Evolutionary conservation across 2,329 filamentous ascomycete species (phyloP).

Genomic region (Pezicula carpinea): DNA sequence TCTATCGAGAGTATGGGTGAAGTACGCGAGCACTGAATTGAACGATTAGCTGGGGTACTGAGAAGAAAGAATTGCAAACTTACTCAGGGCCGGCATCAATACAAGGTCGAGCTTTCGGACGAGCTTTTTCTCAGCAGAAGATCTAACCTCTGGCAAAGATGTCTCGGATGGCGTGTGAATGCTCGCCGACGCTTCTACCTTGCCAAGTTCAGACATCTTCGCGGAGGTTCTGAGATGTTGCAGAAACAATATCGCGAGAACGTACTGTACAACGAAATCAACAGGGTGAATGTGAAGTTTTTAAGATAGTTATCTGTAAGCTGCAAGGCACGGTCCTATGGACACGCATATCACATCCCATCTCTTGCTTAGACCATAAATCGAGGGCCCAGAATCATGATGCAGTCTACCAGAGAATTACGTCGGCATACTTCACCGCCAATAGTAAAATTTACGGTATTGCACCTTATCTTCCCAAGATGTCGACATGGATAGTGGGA

Average conservation of each 20-base stretch:
- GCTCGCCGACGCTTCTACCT: background rate
- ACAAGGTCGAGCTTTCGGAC: background rate
- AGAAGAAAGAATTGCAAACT: background rate
- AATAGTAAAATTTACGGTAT: no score
- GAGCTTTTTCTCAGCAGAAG: background rate
- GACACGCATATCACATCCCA: no score
- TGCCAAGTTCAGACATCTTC: background rate
- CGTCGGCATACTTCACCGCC: no score
- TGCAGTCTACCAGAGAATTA: no score
- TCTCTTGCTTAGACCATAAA: no score
- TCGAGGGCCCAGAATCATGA: no score
- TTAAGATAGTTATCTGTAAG: background rate
- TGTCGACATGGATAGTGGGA: no score
- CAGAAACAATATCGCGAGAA: background rate
- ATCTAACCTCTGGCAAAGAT: background rate
- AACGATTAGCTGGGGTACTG: no score
- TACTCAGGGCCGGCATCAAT: background rate
- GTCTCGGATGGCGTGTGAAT: background rate
- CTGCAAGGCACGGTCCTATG: no score
- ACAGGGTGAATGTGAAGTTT: background rate
- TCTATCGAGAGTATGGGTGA: no score
- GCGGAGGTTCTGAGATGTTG: background rate
- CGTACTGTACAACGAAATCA: background rate
- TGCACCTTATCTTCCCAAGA: no score
- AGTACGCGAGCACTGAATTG: slow-evolving; percentile 29